These are phyloP conservation scores for Alternaria arbusti DNA, from an alignment of 2,329 filamentous ascomycete species.

Conservation along the genomic window DNA sequence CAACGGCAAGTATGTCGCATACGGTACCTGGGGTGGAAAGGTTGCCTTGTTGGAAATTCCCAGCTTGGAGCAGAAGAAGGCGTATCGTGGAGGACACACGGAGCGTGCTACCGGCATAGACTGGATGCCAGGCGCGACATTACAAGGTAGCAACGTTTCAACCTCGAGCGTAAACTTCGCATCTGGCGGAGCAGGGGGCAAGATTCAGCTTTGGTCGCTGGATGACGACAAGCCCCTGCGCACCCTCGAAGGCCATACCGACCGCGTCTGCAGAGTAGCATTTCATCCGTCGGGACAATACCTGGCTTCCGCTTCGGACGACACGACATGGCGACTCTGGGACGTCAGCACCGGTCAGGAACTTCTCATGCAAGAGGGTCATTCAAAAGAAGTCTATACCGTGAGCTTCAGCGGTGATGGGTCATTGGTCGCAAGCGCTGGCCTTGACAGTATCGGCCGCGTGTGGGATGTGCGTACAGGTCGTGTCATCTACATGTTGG, in stretches of 20 bases:
- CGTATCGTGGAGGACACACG: conserved; percentile 78
- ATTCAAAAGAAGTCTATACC: conserved; percentile 90
- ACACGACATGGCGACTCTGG: conserved; percentile 97
- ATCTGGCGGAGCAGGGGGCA: conserved; percentile 86
- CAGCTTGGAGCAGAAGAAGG: conserved; percentile 76
- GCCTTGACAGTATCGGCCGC: conserved; percentile 89
- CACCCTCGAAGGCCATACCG: conserved; percentile 81
- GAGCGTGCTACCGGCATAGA: conserved; percentile 88
- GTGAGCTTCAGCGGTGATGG: conserved; percentile 91
- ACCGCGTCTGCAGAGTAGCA: conserved; percentile 87
- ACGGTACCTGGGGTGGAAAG: conserved; percentile 91
- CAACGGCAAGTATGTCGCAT: conserved; percentile 80
- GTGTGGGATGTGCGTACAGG: conserved; percentile 96
- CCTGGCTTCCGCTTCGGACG: conserved; percentile 90
- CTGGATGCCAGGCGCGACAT: conserved; percentile 85
- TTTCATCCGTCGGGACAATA: conserved; percentile 93
- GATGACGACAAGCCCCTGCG: conserved; percentile 83
- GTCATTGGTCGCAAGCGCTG: conserved; percentile 87
- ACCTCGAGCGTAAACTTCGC: conserved; percentile 80
- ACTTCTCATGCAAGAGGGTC: conserved; percentile 87
- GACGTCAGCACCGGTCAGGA: conserved; percentile 87
- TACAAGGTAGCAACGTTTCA: conserved; percentile 74
- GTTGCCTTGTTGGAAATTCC: conserved; percentile 87
- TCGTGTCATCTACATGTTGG: conserved; percentile 92
- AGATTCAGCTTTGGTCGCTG: conserved; percentile 89